A percentile compares a stretch with the other conserved stretches of the same genome.
phyloP scores from a whole-genome alignment of 2,329 filamentous ascomycete species.

The Cladosporium phlei region DNA sequence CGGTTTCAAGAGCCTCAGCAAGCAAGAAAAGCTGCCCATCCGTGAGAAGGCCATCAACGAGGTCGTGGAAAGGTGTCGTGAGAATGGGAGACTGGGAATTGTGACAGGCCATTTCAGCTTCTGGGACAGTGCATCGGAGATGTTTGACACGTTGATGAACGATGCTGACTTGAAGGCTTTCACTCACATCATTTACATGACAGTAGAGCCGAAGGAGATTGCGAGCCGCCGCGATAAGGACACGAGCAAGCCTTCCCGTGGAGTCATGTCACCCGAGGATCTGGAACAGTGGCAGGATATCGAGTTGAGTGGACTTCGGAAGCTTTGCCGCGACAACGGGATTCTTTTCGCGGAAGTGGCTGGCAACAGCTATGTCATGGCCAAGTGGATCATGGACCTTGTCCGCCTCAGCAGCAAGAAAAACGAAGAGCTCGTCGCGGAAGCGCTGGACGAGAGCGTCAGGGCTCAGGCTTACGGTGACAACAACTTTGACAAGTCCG shows the following conservation, averaged over 20 bases:
- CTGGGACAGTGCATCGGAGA: conserved; percentile 38
- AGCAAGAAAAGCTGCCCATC: conserved; percentile 25
- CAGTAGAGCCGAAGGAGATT: conserved; percentile 38
- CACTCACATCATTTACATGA: conserved; percentile 57
- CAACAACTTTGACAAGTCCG: no score
- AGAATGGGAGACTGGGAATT: conserved; percentile 38
- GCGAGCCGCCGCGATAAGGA: conserved; percentile 29
- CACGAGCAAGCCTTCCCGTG: conserved; percentile 32
- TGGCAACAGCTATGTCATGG: conserved; percentile 14
- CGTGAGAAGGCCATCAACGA: conserved; percentile 45
- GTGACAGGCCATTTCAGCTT: conserved; percentile 56
- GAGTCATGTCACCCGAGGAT: conserved; percentile 32
- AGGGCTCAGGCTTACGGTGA: no score
- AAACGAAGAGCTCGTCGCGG: conserved; percentile 38
- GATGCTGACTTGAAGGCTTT: conserved; percentile 43
- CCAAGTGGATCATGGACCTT: conserved; percentile 37
- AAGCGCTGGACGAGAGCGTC: conserved; percentile 19
- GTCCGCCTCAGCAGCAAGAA: conserved; percentile 22
- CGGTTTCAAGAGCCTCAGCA: conserved; percentile 43
- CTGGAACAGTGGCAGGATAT: conserved; percentile 45
- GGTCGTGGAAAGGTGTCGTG: conserved; percentile 38
- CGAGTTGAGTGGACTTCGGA: conserved; percentile 43
- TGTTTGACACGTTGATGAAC: conserved; percentile 37
- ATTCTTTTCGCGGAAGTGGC: conserved; percentile 45
- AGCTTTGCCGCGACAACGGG: conserved; percentile 40